These are phyloP conservation scores for Clavispora carvajalis DNA, from an alignment of 805 yeast genomes.

Conservation along the genomic window DNA sequence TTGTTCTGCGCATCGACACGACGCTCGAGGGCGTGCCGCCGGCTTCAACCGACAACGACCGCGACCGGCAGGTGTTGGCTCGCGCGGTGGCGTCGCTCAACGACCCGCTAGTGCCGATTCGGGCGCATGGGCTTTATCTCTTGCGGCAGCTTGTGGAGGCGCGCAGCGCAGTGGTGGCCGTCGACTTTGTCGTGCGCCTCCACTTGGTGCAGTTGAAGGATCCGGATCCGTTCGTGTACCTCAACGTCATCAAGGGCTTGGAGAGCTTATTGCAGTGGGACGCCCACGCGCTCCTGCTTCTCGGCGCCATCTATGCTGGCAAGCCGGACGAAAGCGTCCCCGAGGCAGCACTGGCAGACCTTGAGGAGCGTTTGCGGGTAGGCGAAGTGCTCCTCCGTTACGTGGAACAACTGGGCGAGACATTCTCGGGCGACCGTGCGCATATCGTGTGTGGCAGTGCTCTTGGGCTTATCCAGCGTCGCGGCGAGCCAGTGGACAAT, in stretches of 20 bases:
- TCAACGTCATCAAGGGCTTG: conserved; percentile 79
- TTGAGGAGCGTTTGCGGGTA: conserved; percentile 69
- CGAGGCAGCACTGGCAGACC: conserved; percentile 10
- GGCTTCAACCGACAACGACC: conserved; percentile 17
- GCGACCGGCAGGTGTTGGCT: conserved; percentile 39
- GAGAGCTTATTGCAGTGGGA: conserved; percentile 49
- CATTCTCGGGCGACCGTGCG: conserved; percentile 43
- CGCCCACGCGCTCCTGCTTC: conserved; percentile 27
- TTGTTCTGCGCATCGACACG: conserved; percentile 24
- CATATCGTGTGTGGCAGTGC: conserved; percentile 39
- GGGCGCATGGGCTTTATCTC: conserved; percentile 77
- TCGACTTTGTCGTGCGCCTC: conserved; percentile 53
- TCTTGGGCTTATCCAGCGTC: conserved; percentile 33
- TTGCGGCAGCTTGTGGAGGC: conserved; percentile 50
- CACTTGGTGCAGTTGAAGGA: conserved; percentile 65
- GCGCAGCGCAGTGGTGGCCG: conserved; percentile 45
- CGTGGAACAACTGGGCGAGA: conserved; percentile 44
- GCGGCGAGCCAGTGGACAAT: conserved; percentile 41
- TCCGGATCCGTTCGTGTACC: conserved; percentile 79
- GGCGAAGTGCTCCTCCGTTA: conserved; percentile 76
- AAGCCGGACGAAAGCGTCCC: neutral
- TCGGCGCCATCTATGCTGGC: conserved; percentile 35
- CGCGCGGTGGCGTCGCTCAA: conserved; percentile 63
- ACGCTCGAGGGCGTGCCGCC: conserved; percentile 24
- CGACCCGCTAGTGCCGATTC: conserved; percentile 76